A percentile compares a stretch with the other conserved stretches of the same genome.
These are phyloP conservation scores for Hypoxylon sp. DNA, from an alignment of 2,329 filamentous ascomycete species.

Conservation along the genomic window DNA sequence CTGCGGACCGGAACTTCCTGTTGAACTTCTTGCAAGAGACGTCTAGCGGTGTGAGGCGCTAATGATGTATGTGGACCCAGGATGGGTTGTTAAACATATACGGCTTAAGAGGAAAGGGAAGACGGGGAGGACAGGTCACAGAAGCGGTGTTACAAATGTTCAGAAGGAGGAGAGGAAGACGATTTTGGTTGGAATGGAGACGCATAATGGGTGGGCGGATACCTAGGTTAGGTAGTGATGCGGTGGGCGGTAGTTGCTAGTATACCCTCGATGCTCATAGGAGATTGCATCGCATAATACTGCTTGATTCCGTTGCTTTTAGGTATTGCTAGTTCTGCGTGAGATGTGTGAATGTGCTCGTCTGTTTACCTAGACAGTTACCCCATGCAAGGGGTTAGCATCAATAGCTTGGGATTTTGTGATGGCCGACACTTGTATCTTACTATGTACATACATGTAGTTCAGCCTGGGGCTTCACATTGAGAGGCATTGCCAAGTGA, in stretches of 20 bases:
- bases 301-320: conserved; percentile 7
- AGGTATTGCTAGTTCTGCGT: neutral
- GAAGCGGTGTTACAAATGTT: conserved; percentile 7
- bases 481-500: neutral
- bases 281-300: conserved; percentile 26
- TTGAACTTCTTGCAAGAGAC: conserved; percentile 78
- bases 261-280: conserved; percentile 28
- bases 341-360: neutral
- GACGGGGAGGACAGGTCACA: neutral
- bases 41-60: conserved; percentile 58
- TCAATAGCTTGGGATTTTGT: neutral
- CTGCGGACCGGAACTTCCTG: conserved; percentile 82
- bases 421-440: neutral
- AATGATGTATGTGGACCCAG: conserved; percentile 24
- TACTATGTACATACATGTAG: too few species aligned
- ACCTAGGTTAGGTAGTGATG: conserved; percentile 4
- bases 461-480: neutral
- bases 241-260: conserved; percentile 16
- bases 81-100: neutral
- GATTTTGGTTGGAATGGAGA: neutral
- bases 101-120: neutral
- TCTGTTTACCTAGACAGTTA: neutral
- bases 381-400: neutral
- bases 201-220: conserved; percentile 2
- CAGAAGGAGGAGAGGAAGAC: neutral